Evolutionary conservation across 2,329 filamentous ascomycete genomes (phyloP).

Genomic region (Periglandula ipomoeae): DNA sequence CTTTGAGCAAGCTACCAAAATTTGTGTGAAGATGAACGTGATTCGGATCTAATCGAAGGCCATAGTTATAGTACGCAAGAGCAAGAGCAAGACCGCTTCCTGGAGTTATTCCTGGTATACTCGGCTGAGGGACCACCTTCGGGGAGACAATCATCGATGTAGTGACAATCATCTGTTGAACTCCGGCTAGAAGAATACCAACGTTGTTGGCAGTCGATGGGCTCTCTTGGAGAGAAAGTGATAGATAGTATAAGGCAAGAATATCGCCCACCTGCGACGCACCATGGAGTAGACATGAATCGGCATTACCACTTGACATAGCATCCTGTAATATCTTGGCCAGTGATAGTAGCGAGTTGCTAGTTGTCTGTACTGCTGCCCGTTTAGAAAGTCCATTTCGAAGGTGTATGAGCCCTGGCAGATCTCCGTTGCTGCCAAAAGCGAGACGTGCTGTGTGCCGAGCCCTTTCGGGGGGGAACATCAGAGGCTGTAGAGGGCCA

Average conservation of each 20-base stretch:
- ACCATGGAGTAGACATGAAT: slow-evolving; percentile 46
- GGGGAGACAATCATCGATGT: slow-evolving; percentile 16
- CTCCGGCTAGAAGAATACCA: slow-evolving; percentile 88
- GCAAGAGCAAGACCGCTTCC: slow-evolving; percentile 85
- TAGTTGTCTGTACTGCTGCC: slow-evolving; percentile 83
- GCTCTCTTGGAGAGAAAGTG: slow-evolving; percentile 85
- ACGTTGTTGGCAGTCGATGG: slow-evolving; percentile 98
- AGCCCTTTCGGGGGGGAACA: slow-evolving; percentile 77
- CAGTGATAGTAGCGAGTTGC: slow-evolving; percentile 86
- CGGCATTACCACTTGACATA: slow-evolving; percentile 64
- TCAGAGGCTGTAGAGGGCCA: slow-evolving; percentile 42
- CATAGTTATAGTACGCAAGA: slow-evolving; percentile 91
- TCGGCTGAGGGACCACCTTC: slow-evolving; percentile 17
- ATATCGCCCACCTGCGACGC: slow-evolving; percentile 83
- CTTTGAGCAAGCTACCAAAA: slow-evolving; percentile 86
- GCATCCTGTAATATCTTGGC: slow-evolving; percentile 98
- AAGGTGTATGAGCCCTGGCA: slow-evolving; percentile 71
- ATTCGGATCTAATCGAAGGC: slow-evolving; percentile 71
- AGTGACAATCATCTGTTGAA: slow-evolving; percentile 56
- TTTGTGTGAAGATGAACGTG: slow-evolving; percentile 98
- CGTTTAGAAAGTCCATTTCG: slow-evolving; percentile 62
- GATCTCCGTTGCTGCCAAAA: slow-evolving; percentile 64
- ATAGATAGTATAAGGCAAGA: slow-evolving; percentile 88
- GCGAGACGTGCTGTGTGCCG: slow-evolving; percentile 74
- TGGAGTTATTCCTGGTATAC: slow-evolving; percentile 69